Base-by-base conservation (phyloP, 2,329 filamentous ascomycete genomes). In the Erysiphe pulchra region DNA sequence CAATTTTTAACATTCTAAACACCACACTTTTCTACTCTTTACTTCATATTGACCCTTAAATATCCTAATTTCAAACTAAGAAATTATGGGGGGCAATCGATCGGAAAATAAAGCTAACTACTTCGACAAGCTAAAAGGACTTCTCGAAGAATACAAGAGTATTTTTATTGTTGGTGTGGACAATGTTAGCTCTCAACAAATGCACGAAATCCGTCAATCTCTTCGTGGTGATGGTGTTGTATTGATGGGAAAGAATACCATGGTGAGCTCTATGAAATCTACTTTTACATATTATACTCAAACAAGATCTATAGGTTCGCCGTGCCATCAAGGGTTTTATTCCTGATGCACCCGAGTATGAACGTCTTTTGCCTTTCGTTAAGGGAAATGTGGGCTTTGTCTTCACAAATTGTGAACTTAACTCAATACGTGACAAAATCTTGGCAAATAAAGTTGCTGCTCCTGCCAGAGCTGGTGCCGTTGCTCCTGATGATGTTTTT, bases 131-230 rank as follows among this genome's bases (percentile, higher is more conserved):
- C 85, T 98, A 66, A 92, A 94, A 80, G 67, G 66, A 68, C 77
- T 95, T 66, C 80, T 98, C 66, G 83, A 95, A 73, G 79, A 85
- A 66, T 95, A 92, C 80, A 77, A 76, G 66, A 87, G 81, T 62
- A 81, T 95, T 72, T 95, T 98, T 83, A 86, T 98, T 67, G 86
- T 93, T 66, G 77, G 64, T 63, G 80, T 87, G 63, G 83, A 95
- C 84, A 98, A 95, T 98, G 90, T 98, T 77, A 84, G 80, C 67
- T 98, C 90, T 59, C 90, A 98, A 78, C 92, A 98, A 79, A 98
- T 98, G 92, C 90, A 98, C 83, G 90, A 98, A 77, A 95, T 98
- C 67, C 82, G 90, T 66, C 70, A 79, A 61, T 69, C 83, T 61
- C 81, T 98, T 65, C 86, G 90, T 65, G 80, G 79, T 52, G 70